These are phyloP conservation scores for Rhynchosporium secalis DNA, from an alignment of 2,329 filamentous ascomycete genomes.

Conservation along the genomic window DNA sequence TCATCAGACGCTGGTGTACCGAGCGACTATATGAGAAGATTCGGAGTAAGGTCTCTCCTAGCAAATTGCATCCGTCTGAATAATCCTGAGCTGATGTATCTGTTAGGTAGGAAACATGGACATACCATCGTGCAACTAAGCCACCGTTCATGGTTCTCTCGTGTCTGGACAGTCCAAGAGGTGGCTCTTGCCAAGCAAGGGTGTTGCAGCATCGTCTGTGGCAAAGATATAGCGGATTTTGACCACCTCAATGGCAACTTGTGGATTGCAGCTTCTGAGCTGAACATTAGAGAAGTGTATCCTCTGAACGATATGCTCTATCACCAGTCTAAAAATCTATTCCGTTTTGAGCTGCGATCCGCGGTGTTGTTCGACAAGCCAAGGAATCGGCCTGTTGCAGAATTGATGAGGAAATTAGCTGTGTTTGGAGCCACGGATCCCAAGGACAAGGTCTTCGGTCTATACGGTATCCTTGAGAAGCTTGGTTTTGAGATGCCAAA, in stretches of 20 bases:
- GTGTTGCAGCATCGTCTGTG: neutral
- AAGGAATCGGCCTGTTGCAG: neutral
- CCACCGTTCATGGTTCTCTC: conserved; percentile 13
- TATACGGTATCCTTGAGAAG: neutral
- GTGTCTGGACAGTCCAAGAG: conserved; percentile 18
- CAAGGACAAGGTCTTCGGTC: conserved; percentile 15
- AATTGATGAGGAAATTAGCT: neutral
- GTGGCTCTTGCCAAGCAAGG: conserved; percentile 3
- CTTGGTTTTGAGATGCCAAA: conserved; percentile 8
- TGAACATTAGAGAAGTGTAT: neutral
- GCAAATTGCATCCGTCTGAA: neutral
- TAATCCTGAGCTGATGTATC: neutral
- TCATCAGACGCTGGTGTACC: neutral
- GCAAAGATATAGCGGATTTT: neutral
- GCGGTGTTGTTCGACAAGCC: neutral
- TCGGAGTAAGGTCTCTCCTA: neutral
- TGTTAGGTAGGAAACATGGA: neutral
- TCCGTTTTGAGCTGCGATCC: neutral
- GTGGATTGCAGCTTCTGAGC: neutral
- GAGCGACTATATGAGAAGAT: neutral
- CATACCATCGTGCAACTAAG: neutral
- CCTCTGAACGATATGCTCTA: conserved; percentile 7
- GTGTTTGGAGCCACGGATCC: conserved; percentile 6
- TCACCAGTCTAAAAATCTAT: neutral
- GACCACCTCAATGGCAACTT: neutral